phyloP scores from a whole-genome alignment of 768 basidiomycete species.

The Leccinum variicolor region DNA sequence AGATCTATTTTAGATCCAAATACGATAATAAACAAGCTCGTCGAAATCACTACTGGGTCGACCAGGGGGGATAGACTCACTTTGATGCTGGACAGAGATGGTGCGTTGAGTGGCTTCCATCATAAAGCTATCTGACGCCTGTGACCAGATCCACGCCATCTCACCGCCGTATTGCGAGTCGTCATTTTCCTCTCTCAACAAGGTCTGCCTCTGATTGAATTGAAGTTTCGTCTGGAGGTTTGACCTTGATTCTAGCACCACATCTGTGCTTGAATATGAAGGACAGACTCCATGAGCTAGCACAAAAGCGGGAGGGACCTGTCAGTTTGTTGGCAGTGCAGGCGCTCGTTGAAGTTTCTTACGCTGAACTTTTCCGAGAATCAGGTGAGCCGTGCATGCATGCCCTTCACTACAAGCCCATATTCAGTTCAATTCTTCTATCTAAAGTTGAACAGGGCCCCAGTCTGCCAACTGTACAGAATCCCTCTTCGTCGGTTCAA shows the following conservation, averaged over 20 bases:
- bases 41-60: neutral
- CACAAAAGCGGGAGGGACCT: slow-evolving; percentile 5
- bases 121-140: neutral
- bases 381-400: slow-evolving; percentile 4
- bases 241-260: neutral
- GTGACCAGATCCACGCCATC: slow-evolving; percentile 5
- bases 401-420: neutral
- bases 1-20: slow-evolving; percentile 3
- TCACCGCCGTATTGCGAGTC: slow-evolving; percentile 14
- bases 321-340: slow-evolving; percentile 20
- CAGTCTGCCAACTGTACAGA: neutral
- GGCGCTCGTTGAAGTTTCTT: slow-evolving; percentile 15
- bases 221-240: neutral
- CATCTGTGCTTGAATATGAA: slow-evolving; percentile 5
- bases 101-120: neutral
- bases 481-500: neutral
- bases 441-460: neutral
- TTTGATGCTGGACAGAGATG: slow-evolving; percentile 8
- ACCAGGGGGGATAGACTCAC: slow-evolving; percentile 4
- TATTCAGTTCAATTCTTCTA: neutral
- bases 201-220: neutral
- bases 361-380: slow-evolving; percentile 4
- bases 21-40: slow-evolving; percentile 1
- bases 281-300: slow-evolving; percentile 11
- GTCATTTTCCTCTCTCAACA: slow-evolving; percentile 9